Evolutionary conservation across 371 early-diverging fungal genomes (phyloP).

Genomic region (Quaeritorhiza haematococci): DNA sequence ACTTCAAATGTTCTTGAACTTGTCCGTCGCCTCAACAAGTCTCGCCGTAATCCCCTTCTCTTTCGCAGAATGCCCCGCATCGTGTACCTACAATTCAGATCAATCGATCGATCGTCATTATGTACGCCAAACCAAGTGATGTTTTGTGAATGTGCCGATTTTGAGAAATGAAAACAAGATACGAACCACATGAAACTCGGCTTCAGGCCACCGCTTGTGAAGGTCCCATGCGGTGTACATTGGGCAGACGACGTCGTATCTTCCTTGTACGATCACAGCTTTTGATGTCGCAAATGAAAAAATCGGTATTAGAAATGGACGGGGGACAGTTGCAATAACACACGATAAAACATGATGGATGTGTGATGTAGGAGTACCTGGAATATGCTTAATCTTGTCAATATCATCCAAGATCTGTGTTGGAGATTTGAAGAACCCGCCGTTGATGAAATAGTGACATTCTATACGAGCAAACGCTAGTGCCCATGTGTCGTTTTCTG

Average conservation of each 20-base stretch:
- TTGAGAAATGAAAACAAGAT: not conserved
- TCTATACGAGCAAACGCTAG: slow-evolving; percentile 60
- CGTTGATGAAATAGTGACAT: slow-evolving; percentile 60
- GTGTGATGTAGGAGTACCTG: too few relatives aligned
- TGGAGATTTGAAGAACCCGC: slow-evolving; percentile 57
- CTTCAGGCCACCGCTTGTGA: slow-evolving; percentile 58
- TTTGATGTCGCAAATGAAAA: not conserved
- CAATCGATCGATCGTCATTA: not conserved
- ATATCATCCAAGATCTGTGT: slow-evolving; percentile 52
- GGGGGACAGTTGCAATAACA: too few relatives aligned
- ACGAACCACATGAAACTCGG: slow-evolving; percentile 47
- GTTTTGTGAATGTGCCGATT: too few relatives aligned
- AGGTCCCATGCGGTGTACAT: slow-evolving; percentile 55
- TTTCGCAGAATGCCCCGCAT: slow-evolving; percentile 60
- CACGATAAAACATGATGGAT: too few relatives aligned
- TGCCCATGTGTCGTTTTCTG: slow-evolving; percentile 53
- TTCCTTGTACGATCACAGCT: slow-evolving; percentile 16
- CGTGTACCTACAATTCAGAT: slow-evolving; percentile 26
- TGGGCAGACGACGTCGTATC: slow-evolving; percentile 64
- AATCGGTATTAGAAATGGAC: not conserved
- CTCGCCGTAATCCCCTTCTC: slow-evolving; percentile 42
- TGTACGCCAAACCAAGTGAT: too few relatives aligned
- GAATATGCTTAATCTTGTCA: slow-evolving; percentile 51
- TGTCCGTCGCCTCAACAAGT: slow-evolving; percentile 53
- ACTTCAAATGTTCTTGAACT: slow-evolving; percentile 30